Base-by-base conservation (phyloP, 345 rosid genomes). In the Citrus maxima region DNA sequence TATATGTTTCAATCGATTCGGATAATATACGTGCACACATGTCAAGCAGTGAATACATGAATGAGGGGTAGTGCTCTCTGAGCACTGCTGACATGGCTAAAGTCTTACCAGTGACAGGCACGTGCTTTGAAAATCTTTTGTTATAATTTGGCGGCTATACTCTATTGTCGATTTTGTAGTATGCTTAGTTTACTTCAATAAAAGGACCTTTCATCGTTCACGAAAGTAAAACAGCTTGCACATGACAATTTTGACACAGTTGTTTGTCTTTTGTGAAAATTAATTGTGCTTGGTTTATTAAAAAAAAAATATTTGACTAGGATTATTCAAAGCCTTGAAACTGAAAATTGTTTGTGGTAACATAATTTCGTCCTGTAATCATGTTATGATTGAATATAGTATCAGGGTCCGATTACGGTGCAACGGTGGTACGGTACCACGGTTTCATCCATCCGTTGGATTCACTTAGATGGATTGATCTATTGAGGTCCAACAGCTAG, bases 321-420 rank as follows among this genome's bases (percentile, higher is more conserved):
- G 14, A 67, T 34, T 22, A 62, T 75, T 75, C 71, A 75, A 75
- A 51, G 62, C 4, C 37, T 65, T 64, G 61, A 64, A 49, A 30
- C 70, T 16, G 10, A 6, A 74, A 9, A 28, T 12, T 46, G 5
- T 3, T 46, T 46, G 14, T 46, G 4, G 3, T 12, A 13, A 46
- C 16, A 46, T 13, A 46, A 46, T 46, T 46, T 46, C 18, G 49
- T 75, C 32, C 62, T 49, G 7, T 25, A 64, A 63, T 75, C 30
- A 75, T 75, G 69, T 42, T 19, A 18, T 7, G 10, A 74, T 74
- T 62, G 70, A 63, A 64, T 19, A 63, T 22, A 21, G 16, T 61
- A 27, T 37, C 22, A 2, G 34, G 34, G 0, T 4, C 0, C 5
- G 34, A 0, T 0, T 32, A 32, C 5, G 0, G 3, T 32, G 34